These are phyloP conservation scores for Linnemannia exigua DNA, from an alignment of 192 early-diverging fungal species.

Conservation along the genomic window DNA sequence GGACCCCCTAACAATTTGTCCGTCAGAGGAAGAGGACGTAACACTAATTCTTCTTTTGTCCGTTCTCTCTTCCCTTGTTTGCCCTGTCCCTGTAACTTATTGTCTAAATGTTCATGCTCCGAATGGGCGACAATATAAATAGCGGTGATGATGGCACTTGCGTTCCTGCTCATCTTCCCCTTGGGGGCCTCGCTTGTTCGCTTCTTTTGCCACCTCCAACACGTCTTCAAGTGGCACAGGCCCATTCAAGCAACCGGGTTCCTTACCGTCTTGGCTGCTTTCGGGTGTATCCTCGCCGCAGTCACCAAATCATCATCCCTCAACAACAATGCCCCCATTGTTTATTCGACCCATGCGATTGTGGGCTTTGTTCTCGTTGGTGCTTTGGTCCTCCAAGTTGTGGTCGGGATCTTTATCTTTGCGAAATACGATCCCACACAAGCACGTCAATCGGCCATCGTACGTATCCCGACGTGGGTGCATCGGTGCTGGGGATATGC, in stretches of 20 bases:
- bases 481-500: constrained; percentile 38
- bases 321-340: neutral
- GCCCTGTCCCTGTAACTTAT: neutral
- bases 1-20: no score
- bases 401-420: constrained; percentile 37
- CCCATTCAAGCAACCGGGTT: constrained; percentile 40
- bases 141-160: constrained; percentile 38
- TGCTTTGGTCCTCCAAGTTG: constrained; percentile 27
- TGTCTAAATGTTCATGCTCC: neutral
- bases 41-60: neutral
- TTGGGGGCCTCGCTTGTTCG: constrained; percentile 30
- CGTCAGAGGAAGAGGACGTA: neutral
- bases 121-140: neutral
- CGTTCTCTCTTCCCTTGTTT: neutral
- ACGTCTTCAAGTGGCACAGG: constrained; percentile 38
- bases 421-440: constrained; percentile 21
- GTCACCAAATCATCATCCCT: neutral
- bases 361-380: constrained; percentile 22
- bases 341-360: constrained; percentile 11
- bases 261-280: neutral
- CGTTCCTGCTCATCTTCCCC: constrained; percentile 40
- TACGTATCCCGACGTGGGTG: constrained; percentile 31
- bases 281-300: constrained; percentile 34
- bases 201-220: constrained; percentile 29
- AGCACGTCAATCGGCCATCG: neutral